These are phyloP conservation scores for Rosa lucieae DNA, from an alignment of 306 rosid species.

Conservation along the genomic window DNA sequence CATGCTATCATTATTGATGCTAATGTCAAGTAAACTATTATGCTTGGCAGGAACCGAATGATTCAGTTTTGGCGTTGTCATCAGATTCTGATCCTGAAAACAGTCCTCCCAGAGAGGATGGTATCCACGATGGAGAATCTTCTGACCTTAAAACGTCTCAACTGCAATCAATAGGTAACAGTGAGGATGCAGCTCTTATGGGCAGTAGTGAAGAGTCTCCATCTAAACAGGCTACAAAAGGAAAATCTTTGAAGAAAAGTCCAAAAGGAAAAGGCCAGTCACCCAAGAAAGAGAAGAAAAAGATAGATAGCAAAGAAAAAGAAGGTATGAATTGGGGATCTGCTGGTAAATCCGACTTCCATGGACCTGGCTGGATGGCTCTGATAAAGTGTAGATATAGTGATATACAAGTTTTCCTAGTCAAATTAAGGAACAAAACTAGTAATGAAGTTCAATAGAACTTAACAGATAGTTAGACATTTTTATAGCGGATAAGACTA, in stretches of 20 bases:
- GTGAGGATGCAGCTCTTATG: constrained; percentile 32
- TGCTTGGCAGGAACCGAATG: constrained; percentile 47
- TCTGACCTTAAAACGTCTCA: constrained; percentile 35
- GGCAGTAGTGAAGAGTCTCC: constrained; percentile 45
- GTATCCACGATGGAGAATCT: constrained; percentile 38
- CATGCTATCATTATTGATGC: neutral
- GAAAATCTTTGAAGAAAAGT: constrained; percentile 40
- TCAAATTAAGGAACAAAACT: neutral
- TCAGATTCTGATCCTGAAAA: constrained; percentile 68
- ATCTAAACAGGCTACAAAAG: constrained; percentile 47
- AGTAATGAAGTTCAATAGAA: neutral
- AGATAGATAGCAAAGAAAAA: constrained; percentile 31
- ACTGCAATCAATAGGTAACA: constrained; percentile 30
- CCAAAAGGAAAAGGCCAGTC: constrained; percentile 32
- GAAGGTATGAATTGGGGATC: constrained; percentile 40
- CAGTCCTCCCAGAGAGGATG: constrained; percentile 41
- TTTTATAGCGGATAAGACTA: neutral
- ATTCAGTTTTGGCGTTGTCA: constrained; percentile 50
- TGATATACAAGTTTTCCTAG: neutral
- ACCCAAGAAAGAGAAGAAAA: constrained; percentile 44
- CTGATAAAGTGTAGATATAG: neutral
- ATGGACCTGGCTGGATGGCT: neutral
- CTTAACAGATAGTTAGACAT: neutral
- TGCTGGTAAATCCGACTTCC: neutral
- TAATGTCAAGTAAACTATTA: constrained; percentile 31